Evolutionary conservation across 2,329 filamentous ascomycete species (phyloP).

Genomic region (Laburnicola sp.): DNA sequence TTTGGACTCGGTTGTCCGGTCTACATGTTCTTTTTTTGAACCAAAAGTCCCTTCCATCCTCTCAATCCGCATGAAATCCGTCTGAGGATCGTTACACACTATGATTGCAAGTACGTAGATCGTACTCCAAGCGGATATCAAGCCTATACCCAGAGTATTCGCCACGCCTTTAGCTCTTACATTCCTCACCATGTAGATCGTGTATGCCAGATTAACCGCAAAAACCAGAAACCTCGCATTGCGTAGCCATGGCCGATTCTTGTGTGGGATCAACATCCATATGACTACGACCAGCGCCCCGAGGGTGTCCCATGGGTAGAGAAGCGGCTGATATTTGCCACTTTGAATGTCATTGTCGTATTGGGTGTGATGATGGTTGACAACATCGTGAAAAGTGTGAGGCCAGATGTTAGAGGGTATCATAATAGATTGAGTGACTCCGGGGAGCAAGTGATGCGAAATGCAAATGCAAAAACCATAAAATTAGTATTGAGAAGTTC

Average conservation of each 20-base stretch:
- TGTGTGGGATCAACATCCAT: constrained; percentile 57
- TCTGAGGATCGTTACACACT: constrained; percentile 59
- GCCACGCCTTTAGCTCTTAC: constrained; percentile 53
- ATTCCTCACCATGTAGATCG: constrained; percentile 35
- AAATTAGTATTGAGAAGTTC: constrained; percentile 2
- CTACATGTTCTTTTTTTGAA: constrained; percentile 1
- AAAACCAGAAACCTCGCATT: constrained; percentile 53
- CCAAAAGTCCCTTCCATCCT: constrained; percentile 37
- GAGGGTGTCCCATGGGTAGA: constrained; percentile 49
- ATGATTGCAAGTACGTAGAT: constrained; percentile 59
- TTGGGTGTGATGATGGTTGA: constrained; percentile 43
- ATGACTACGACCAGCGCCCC: constrained; percentile 50
- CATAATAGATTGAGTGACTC: constrained; percentile 17
- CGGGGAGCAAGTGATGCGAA: constrained; percentile 5
- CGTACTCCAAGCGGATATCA: constrained; percentile 58
- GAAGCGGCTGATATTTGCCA: constrained; percentile 47
- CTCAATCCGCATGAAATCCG: constrained; percentile 61
- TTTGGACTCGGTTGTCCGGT: neutral
- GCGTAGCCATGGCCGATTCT: constrained; percentile 42
- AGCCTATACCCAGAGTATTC: constrained; percentile 58
- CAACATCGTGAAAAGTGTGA: constrained; percentile 39
- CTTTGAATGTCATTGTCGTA: constrained; percentile 47
- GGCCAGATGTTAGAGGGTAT: constrained; percentile 28
- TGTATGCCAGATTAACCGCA: constrained; percentile 50
- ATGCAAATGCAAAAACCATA: neutral